A percentile compares a stretch with the other conserved stretches of the same genome.
Evolutionary conservation across 805 yeast genomes (phyloP).

Genomic region (Ogataea methylovora): DNA sequence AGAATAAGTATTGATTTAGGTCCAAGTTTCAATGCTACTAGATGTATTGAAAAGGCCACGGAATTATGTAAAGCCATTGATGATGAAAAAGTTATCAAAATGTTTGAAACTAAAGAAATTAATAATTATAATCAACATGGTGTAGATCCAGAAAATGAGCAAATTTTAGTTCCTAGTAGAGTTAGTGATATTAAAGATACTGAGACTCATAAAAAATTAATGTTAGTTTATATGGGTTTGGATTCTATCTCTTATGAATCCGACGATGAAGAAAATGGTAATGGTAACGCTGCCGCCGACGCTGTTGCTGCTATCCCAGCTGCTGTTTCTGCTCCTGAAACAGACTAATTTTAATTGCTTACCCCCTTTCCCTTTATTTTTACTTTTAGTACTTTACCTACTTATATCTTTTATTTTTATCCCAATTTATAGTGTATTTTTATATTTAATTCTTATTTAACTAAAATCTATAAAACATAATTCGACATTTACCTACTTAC

Average conservation of each 20-base stretch:
- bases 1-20: constrained; percentile 27
- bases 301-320: background rate
- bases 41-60: constrained; percentile 22
- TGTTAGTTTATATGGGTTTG: constrained; percentile 29
- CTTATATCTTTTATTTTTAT: no score
- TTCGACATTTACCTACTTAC: background rate
- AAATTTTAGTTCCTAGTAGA: constrained; percentile 19
- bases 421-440: no score
- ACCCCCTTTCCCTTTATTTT: background rate
- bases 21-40: constrained; percentile 19
- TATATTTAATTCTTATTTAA: no score
- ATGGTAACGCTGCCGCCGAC: background rate
- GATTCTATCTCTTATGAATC: constrained; percentile 27
- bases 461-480: no score
- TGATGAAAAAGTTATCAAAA: constrained; percentile 14
- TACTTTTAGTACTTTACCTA: no score
- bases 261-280: constrained; percentile 15
- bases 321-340: background rate
- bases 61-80: constrained; percentile 26
- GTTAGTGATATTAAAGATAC: constrained; percentile 22
- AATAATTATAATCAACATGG: constrained; percentile 1
- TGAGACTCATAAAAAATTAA: constrained; percentile 24
- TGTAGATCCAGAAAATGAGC: constrained; percentile 12
- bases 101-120: constrained; percentile 23
- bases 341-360: background rate